These are phyloP conservation scores for Gilbertella persicaria DNA, from an alignment of 371 early-diverging fungal species.

Conservation along the genomic window DNA sequence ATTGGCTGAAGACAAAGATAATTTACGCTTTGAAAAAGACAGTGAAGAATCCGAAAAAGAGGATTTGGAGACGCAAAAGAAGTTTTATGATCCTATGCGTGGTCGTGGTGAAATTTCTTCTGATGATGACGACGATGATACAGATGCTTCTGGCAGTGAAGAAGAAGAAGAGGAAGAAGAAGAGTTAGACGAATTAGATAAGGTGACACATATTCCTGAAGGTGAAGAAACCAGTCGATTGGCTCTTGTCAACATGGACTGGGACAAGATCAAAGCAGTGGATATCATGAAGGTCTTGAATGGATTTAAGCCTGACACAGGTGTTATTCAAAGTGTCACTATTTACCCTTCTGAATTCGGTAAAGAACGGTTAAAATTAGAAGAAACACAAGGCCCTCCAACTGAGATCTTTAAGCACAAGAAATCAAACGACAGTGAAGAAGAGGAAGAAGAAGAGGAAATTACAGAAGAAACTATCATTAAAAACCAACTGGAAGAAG, in stretches of 20 bases:
- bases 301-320: conserved; percentile 81
- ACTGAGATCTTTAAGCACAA: conserved; percentile 64
- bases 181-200: conserved; percentile 59
- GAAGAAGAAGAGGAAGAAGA: conserved; percentile 63
- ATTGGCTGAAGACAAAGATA: conserved; percentile 49
- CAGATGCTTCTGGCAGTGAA: conserved; percentile 51
- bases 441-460: conserved; percentile 54
- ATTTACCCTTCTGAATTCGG: conserved; percentile 98
- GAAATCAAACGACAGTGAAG: conserved; percentile 25
- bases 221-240: conserved; percentile 90
- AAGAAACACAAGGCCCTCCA: conserved; percentile 85
- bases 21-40: conserved; percentile 28
- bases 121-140: conserved; percentile 59
- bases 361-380: conserved; percentile 80
- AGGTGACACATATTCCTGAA: conserved; percentile 56
- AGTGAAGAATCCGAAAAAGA: conserved; percentile 29
- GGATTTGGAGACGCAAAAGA: conserved; percentile 8
- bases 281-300: conserved; percentile 90
- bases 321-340: conserved; percentile 73
- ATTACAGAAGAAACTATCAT: conserved; percentile 50
- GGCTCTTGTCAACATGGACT: conserved; percentile 94
- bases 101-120: conserved; percentile 78
- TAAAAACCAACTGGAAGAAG: conserved; percentile 58
- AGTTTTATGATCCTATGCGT: conserved; percentile 79
- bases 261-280: conserved; percentile 89